Conservation (phyloP, 306 rosid species). For the Vachellia collinsii region DNA sequence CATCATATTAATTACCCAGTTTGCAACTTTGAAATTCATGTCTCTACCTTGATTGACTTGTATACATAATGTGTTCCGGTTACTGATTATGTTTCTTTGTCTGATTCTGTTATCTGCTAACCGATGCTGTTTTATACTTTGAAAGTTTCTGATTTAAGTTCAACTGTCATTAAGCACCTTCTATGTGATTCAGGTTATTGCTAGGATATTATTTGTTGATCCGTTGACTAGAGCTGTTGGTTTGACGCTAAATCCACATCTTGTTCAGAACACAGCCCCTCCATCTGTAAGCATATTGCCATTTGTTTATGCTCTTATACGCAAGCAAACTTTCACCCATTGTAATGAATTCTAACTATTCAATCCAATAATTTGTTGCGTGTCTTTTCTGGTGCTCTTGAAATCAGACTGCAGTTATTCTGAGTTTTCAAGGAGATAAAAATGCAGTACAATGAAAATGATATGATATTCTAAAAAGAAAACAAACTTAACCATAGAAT, state of each 20-base stretch:
- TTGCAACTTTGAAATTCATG: constrained; percentile 14
- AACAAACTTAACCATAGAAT: not conserved
- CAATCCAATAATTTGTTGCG: constrained; percentile 3
- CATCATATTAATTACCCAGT: constrained; percentile 19
- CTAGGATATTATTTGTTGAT: constrained; percentile 88
- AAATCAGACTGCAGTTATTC: constrained; percentile 17
- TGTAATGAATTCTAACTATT: constrained; percentile 19
- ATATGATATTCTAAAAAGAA: not conserved
- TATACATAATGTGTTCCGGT: not conserved
- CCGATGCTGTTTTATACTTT: constrained; percentile 12
- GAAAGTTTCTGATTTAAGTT: constrained; percentile 1
- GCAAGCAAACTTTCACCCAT: constrained; percentile 7
- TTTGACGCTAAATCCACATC: constrained; percentile 90
- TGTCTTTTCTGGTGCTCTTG: constrained; percentile 24
- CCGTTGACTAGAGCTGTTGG: constrained; percentile 94
- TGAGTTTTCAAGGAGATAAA: constrained; percentile 8
- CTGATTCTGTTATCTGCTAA: constrained; percentile 25
- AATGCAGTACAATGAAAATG: not conserved
- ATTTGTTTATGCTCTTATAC: constrained; percentile 11
- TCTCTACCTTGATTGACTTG: constrained; percentile 10
- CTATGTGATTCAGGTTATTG: constrained; percentile 63
- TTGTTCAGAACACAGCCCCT: constrained; percentile 77
- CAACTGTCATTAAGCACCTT: constrained; percentile 26
- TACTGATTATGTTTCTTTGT: constrained; percentile 17
- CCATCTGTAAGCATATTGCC: constrained; percentile 65